Evolutionary conservation across 2,329 filamentous ascomycete genomes (phyloP).

Genomic region (Talaromyces sp.): DNA sequence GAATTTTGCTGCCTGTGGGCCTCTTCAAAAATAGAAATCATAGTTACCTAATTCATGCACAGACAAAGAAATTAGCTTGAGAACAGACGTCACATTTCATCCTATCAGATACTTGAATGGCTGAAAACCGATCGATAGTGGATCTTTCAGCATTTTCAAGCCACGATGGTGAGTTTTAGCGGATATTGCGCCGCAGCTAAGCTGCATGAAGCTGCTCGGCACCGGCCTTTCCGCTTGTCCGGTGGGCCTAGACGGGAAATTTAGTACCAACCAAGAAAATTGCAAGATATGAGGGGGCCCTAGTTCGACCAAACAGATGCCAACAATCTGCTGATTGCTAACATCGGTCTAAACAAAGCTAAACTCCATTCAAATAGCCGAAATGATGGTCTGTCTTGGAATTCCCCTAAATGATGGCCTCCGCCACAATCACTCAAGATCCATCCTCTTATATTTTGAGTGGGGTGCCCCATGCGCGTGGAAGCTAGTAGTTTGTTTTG

Average conservation of each 20-base stretch:
- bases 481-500: neutral
- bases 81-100: neutral
- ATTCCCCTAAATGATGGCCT: neutral
- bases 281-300: neutral
- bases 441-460: neutral
- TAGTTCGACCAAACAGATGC: neutral
- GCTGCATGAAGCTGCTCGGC: neutral
- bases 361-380: too few relatives aligned
- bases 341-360: too few relatives aligned
- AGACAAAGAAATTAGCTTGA: neutral
- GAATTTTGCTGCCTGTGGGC: neutral
- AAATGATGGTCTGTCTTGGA: too few relatives aligned
- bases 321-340: too few relatives aligned
- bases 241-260: neutral
- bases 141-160: neutral
- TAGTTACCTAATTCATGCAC: neutral
- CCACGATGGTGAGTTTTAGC: neutral
- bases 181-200: neutral
- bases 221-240: neutral
- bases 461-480: neutral
- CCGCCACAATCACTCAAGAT: neutral
- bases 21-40: conserved; percentile 7
- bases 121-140: neutral
- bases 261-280: neutral
- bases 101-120: neutral